phyloP scores from a whole-genome alignment of 129 eudicot species.

The Escallonia rubra region DNA sequence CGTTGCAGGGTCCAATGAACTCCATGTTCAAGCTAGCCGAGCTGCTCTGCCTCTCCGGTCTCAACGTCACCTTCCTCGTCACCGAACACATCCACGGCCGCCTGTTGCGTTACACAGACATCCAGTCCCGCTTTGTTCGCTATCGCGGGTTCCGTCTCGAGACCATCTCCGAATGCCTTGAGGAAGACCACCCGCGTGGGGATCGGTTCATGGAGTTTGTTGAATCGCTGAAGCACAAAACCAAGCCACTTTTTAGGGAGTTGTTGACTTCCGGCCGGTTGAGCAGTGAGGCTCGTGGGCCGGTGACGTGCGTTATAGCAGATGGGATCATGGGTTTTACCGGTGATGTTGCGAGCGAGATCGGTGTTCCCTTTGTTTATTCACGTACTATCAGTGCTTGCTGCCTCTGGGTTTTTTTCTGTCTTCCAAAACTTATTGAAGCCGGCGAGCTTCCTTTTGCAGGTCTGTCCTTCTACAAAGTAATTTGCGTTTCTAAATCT shows the following conservation, averaged over 20 bases:
- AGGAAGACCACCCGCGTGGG: background rate
- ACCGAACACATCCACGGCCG: background rate
- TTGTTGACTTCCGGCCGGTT: background rate
- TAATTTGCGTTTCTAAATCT: no score
- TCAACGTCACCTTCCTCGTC: no score
- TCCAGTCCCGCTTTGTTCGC: background rate
- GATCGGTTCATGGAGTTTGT: background rate
- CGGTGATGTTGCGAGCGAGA: background rate
- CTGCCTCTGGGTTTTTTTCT: no score
- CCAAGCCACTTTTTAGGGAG: background rate
- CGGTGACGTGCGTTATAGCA: constrained; percentile 17
- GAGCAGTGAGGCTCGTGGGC: background rate
- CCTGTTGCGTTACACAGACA: background rate
- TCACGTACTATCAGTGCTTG: background rate
- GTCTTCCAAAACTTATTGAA: background rate
- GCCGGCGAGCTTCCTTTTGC: constrained; percentile 9
- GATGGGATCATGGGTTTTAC: constrained; percentile 8
- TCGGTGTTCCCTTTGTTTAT: constrained; percentile 16
- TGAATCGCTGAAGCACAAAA: background rate
- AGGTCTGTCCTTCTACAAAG: background rate
- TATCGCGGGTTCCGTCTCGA: background rate
- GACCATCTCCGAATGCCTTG: background rate
- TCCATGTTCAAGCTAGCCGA: no score
- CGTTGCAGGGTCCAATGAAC: no score
- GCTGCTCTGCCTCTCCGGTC: no score